phyloP scores from a whole-genome alignment of 2,329 filamentous ascomycete species.

The Nothomitra cinnamomea region DNA sequence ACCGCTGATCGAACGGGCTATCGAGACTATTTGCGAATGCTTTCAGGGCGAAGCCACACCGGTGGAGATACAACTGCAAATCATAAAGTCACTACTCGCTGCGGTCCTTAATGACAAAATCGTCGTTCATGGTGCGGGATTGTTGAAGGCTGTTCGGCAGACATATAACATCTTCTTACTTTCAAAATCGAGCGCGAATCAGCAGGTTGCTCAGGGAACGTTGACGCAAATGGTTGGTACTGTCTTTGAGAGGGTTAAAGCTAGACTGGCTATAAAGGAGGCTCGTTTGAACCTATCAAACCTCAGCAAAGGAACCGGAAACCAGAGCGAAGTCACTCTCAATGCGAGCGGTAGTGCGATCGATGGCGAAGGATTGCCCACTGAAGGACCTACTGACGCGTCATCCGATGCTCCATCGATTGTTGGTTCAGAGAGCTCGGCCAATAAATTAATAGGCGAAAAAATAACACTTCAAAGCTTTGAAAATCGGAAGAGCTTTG shows the following conservation, averaged over 20 bases:
- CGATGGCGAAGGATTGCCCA: conserved; percentile 23
- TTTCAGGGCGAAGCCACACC: conserved; percentile 94
- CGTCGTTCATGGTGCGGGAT: conserved; percentile 87
- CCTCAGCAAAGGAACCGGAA: conserved; percentile 12
- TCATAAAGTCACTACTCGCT: conserved; percentile 88
- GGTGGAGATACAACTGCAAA: conserved; percentile 86
- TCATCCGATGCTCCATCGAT: conserved; percentile 18
- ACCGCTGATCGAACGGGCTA: conserved; percentile 88
- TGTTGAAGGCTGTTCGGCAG: conserved; percentile 90
- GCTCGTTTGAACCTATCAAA: conserved; percentile 41
- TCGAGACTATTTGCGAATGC: conserved; percentile 98
- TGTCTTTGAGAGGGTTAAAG: conserved; percentile 89
- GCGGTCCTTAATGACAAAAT: conserved; percentile 98
- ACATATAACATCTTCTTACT: conserved; percentile 98
- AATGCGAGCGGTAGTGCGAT: conserved; percentile 18
- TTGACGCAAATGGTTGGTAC: conserved; percentile 97
- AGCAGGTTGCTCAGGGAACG: conserved; percentile 92
- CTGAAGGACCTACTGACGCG: conserved; percentile 19
- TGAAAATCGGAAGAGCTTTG: conserved; percentile 47
- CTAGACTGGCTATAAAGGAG: conserved; percentile 73
- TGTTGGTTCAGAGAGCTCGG: conserved; percentile 34
- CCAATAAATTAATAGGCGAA: conserved; percentile 27
- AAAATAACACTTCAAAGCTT: conserved; percentile 54
- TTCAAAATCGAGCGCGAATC: conserved; percentile 83
- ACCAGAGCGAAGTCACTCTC: conserved; percentile 16